These are phyloP conservation scores for Phytophthora pinifolia DNA, from an alignment of 352 stramenopile genomes.

Conservation along the genomic window DNA sequence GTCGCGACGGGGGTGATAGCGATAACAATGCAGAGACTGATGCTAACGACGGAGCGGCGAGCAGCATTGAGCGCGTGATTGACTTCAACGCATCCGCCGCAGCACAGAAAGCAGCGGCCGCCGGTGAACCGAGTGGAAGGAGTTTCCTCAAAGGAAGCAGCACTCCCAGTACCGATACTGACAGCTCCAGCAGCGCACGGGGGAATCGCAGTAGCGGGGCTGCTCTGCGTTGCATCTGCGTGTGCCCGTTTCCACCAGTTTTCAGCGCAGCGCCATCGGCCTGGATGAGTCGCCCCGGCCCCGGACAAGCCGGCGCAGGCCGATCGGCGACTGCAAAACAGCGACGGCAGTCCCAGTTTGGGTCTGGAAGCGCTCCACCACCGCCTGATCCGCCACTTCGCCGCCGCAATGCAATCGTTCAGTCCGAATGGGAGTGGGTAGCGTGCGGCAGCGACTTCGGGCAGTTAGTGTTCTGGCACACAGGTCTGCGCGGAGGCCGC, in stretches of 20 bases:
- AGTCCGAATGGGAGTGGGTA: slow-evolving; percentile 63
- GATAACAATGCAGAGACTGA: not conserved
- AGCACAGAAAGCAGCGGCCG: not conserved
- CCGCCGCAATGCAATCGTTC: slow-evolving; percentile 33
- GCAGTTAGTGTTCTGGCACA: slow-evolving; percentile 75
- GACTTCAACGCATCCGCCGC: slow-evolving; percentile 26
- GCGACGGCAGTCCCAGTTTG: slow-evolving; percentile 18
- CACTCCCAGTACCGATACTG: slow-evolving; percentile 6
- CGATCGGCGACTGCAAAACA: slow-evolving; percentile 13
- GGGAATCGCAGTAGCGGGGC: not conserved
- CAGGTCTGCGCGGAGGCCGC: slow-evolving; percentile 43
- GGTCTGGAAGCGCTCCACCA: not conserved
- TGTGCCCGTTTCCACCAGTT: slow-evolving; percentile 60
- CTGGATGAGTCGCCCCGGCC: slow-evolving; percentile 39
- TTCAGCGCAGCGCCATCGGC: slow-evolving; percentile 35
- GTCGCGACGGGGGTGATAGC: not conserved
- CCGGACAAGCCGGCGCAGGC: slow-evolving; percentile 26
- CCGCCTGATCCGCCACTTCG: slow-evolving; percentile 16
- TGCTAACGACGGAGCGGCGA: slow-evolving; percentile 7
- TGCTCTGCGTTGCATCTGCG: slow-evolving; percentile 36
- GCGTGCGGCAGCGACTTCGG: slow-evolving; percentile 63
- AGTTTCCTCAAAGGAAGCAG: slow-evolving; percentile 1
- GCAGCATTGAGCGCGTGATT: slow-evolving; percentile 36
- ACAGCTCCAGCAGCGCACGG: slow-evolving; percentile 2
- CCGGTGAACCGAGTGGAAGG: slow-evolving; percentile 1